A percentile compares a stretch with the other conserved stretches of the same genome.
Conservation (phyloP, 2,329 filamentous ascomycete species). For the Cucurbitaria berberidis region DNA sequence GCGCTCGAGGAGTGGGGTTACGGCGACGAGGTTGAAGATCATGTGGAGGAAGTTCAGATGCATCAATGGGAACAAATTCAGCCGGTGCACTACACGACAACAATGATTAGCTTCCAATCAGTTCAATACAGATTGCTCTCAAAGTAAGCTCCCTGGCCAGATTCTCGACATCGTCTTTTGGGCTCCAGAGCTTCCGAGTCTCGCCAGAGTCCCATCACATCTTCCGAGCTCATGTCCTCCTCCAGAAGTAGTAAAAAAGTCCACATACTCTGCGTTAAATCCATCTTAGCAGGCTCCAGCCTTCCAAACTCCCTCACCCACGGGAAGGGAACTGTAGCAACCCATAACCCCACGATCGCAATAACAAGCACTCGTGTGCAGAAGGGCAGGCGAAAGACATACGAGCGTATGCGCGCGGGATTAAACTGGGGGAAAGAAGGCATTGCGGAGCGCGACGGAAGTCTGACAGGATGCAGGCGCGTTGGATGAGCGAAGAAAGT, state of each 20-base stretch:
- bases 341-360: slow-evolving; percentile 71
- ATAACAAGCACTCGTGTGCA: slow-evolving; percentile 77
- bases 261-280: slow-evolving; percentile 70
- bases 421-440: slow-evolving; percentile 67
- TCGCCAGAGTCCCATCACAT: background rate
- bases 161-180: background rate
- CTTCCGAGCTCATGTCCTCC: background rate
- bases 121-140: background rate
- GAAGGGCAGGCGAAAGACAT: slow-evolving; percentile 82
- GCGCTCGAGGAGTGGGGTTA: slow-evolving; percentile 87
- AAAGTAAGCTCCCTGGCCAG: background rate
- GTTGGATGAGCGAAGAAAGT: slow-evolving; percentile 14
- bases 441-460: slow-evolving; percentile 36
- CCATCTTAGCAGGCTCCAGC: slow-evolving; percentile 77
- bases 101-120: slow-evolving; percentile 15
- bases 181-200: background rate
- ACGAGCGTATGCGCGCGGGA: slow-evolving; percentile 76
- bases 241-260: background rate
- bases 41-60: slow-evolving; percentile 83
- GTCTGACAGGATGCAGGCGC: slow-evolving; percentile 20
- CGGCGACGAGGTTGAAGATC: slow-evolving; percentile 76
- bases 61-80: slow-evolving; percentile 90
- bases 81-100: slow-evolving; percentile 73
- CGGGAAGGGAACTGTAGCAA: slow-evolving; percentile 70
- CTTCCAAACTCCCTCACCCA: slow-evolving; percentile 81